Percentiles rank a stretch among this genome's conserved stretches.
Conservation (phyloP, 352 stramenopile species). For the Phytophthora podocarpi region DNA sequence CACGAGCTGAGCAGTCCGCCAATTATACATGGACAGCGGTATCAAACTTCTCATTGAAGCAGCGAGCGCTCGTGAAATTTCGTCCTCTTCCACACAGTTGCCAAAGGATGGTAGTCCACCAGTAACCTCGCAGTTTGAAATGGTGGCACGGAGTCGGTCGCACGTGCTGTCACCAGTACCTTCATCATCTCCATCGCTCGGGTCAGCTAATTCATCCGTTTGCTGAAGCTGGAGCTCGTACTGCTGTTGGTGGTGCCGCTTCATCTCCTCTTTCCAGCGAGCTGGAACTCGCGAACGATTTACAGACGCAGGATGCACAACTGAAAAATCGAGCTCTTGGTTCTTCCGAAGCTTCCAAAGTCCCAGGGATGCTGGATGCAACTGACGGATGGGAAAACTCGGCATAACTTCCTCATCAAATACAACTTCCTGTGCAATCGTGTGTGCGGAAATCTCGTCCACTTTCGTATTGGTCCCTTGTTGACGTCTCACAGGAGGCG, state of each 20-base stretch:
- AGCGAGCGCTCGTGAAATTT: slow-evolving; percentile 61
- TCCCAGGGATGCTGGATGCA: slow-evolving; percentile 69
- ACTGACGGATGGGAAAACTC: slow-evolving; percentile 33
- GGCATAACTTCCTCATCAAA: slow-evolving; percentile 47
- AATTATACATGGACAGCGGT: slow-evolving; percentile 73
- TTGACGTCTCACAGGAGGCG: slow-evolving; percentile 24
- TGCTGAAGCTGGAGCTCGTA: slow-evolving; percentile 36
- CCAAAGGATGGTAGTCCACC: slow-evolving; percentile 51
- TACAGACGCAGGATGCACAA: slow-evolving; percentile 54
- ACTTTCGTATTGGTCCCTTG: slow-evolving; percentile 9
- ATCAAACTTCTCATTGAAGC: slow-evolving; percentile 61
- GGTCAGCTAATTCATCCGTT: slow-evolving; percentile 27
- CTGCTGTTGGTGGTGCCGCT: slow-evolving; percentile 32
- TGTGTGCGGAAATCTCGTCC: slow-evolving; percentile 20
- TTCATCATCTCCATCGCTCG: slow-evolving; percentile 32
- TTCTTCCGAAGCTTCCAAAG: slow-evolving; percentile 69
- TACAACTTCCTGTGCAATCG: slow-evolving; percentile 18
- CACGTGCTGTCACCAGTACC: slow-evolving; percentile 13
- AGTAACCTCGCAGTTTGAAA: slow-evolving; percentile 34
- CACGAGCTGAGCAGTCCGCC: slow-evolving; percentile 61
- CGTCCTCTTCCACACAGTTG: slow-evolving; percentile 70
- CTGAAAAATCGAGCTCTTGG: slow-evolving; percentile 40
- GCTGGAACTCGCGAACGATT: slow-evolving; percentile 26
- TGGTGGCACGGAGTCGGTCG: slow-evolving; percentile 14
- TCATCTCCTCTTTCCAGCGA: slow-evolving; percentile 55